Conservation (phyloP, 1,139 yeast species). For the Diutina sp. region DNA sequence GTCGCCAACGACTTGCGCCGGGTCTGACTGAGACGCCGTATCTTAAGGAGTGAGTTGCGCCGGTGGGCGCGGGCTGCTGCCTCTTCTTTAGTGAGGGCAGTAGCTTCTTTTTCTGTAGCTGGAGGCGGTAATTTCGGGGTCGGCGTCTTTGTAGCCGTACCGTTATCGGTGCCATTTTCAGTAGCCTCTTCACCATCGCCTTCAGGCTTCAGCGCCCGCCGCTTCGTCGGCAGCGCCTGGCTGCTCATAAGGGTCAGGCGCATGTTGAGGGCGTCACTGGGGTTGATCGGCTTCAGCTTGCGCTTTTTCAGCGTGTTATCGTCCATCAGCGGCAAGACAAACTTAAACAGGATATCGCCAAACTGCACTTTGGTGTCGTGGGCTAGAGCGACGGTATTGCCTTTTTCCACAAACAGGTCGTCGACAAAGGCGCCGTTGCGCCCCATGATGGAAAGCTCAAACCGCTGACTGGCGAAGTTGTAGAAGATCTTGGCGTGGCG, state of each 20-base stretch:
- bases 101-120: background rate
- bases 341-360: conserved; percentile 81
- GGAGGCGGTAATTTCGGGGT: background rate
- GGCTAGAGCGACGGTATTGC: conserved; percentile 72
- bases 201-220: conserved; percentile 3
- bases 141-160: background rate
- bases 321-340: conserved; percentile 57
- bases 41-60: background rate
- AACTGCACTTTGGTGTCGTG: conserved; percentile 83
- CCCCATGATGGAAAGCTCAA: conserved; percentile 82
- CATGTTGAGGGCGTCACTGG: conserved; percentile 40
- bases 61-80: background rate
- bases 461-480: conserved; percentile 88
- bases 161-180: background rate
- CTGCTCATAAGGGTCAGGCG: conserved; percentile 24
- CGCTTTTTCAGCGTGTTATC: conserved; percentile 6
- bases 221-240: conserved; percentile 5
- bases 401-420: conserved; percentile 76
- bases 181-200: conserved; percentile 9
- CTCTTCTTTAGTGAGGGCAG: background rate
- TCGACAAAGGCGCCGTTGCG: conserved; percentile 95
- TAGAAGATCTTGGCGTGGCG: conserved; percentile 91
- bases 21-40: conserved; percentile 22
- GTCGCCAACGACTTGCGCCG: conserved; percentile 28
- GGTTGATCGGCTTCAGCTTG: conserved; percentile 27